phyloP scores from a whole-genome alignment of 2,329 filamentous ascomycete species.

The Ophiostoma himal-ulmi region DNA sequence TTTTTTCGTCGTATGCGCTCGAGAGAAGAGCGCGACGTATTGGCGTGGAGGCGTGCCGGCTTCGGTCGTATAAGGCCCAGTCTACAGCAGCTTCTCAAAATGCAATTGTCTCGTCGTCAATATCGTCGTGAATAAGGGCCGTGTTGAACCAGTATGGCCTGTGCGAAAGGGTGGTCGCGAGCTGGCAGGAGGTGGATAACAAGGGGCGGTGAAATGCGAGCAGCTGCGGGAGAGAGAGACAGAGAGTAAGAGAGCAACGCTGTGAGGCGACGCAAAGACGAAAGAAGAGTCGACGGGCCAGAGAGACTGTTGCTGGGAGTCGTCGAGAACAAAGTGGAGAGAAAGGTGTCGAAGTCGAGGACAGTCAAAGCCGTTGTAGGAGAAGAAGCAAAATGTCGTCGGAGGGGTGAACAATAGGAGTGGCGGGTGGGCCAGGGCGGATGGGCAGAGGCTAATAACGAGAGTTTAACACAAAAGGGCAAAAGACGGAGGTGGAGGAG shows the following conservation, averaged over 20 bases:
- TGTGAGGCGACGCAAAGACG: background rate
- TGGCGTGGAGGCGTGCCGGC: background rate
- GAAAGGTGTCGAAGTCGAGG: background rate
- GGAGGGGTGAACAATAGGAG: constrained; percentile 14
- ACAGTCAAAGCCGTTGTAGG: background rate
- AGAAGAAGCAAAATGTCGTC: background rate
- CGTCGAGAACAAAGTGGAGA: background rate
- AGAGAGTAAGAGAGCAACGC: background rate
- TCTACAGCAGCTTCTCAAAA: background rate
- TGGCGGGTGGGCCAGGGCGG: constrained; percentile 8
- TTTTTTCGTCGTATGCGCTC: background rate
- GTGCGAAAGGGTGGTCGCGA: background rate
- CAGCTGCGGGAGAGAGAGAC: background rate
- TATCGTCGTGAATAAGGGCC: background rate
- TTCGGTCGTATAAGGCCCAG: background rate
- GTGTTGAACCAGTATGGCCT: background rate
- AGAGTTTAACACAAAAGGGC: background rate
- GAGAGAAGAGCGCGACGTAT: background rate
- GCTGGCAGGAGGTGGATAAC: background rate
- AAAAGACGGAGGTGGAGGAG: constrained; percentile 1
- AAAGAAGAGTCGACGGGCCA: background rate
- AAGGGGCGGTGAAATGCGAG: constrained; percentile 8
- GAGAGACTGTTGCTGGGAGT: background rate
- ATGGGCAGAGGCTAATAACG: background rate
- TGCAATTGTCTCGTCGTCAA: background rate